A percentile compares a stretch with the other conserved stretches of the same genome.
These are phyloP conservation scores for Lobosporangium transversale DNA, from an alignment of 192 early-diverging fungal genomes.

Conservation along the genomic window DNA sequence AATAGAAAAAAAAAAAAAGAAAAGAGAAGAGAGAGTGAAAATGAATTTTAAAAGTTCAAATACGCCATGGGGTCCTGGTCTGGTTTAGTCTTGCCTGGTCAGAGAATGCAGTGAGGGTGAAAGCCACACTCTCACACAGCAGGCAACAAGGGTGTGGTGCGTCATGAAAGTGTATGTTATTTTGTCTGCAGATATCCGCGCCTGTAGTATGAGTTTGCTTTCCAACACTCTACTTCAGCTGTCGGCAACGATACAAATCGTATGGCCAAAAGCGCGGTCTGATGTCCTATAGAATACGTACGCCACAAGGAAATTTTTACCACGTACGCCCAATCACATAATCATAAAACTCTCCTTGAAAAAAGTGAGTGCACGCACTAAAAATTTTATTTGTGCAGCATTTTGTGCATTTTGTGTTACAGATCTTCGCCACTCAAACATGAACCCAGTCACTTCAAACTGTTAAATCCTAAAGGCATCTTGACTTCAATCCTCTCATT, in stretches of 20 bases:
- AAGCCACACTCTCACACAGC: constrained; percentile 22
- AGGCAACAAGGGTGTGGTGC: not conserved
- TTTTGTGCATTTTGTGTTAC: no score
- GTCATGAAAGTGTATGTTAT: constrained; percentile 5
- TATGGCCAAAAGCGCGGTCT: constrained; percentile 9
- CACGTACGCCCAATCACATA: constrained; percentile 1
- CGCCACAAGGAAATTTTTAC: not conserved
- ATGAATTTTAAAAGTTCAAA: no score
- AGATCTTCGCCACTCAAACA: no score
- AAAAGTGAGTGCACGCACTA: not conserved
- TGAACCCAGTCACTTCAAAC: no score
- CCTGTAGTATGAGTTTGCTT: not conserved
- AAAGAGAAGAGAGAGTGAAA: constrained; percentile 14
- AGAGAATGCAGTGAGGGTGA: not conserved
- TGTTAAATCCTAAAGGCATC: no score
- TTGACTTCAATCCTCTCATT: no score
- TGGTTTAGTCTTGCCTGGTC: no score
- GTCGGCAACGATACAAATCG: constrained; percentile 15
- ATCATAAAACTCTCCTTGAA: not conserved
- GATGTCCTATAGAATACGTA: constrained; percentile 2
- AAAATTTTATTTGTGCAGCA: no score
- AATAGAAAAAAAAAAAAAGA: constrained; percentile 1
- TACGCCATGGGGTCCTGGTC: no score
- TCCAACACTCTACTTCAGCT: not conserved
- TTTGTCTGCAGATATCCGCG: not conserved